These are phyloP conservation scores for Setomelanomma holmii DNA, from an alignment of 2,329 filamentous ascomycete genomes.

Conservation along the genomic window DNA sequence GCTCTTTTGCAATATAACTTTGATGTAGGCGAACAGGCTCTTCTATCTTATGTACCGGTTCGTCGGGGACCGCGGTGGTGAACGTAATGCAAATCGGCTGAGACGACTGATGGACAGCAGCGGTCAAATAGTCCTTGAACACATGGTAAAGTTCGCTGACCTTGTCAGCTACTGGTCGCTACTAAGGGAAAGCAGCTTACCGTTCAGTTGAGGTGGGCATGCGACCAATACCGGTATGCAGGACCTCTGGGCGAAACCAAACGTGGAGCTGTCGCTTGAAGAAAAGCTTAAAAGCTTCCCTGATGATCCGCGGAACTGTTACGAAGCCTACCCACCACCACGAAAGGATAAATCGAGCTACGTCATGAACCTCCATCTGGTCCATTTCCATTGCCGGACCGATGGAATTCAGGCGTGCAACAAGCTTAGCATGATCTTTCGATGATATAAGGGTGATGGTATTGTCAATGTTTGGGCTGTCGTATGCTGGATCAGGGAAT, in stretches of 20 bases:
- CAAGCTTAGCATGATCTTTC: conserved; percentile 66
- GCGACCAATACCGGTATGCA: conserved; percentile 62
- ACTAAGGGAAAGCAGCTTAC: conserved; percentile 17
- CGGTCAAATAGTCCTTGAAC: conserved; percentile 49
- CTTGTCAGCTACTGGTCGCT: conserved; percentile 14
- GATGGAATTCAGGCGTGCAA: conserved; percentile 66
- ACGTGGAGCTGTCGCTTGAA: conserved; percentile 66
- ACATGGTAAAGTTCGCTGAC: conserved; percentile 44
- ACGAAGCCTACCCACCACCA: conserved; percentile 75
- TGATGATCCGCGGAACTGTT: conserved; percentile 70
- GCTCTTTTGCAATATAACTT: conserved; percentile 35
- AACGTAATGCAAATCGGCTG: conserved; percentile 61
- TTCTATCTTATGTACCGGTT: conserved; percentile 21
- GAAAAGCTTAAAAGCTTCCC: conserved; percentile 66
- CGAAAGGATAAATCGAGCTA: conserved; percentile 55
- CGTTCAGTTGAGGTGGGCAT: conserved; percentile 60
- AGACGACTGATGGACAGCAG: conserved; percentile 58
- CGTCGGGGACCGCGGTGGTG: conserved; percentile 55
- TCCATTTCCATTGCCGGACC: conserved; percentile 59
- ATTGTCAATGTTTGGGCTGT: conserved; percentile 58
- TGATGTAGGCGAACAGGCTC: conserved; percentile 26
- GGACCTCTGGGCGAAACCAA: conserved; percentile 70
- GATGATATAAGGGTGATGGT: conserved; percentile 69
- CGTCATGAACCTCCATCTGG: conserved; percentile 53
- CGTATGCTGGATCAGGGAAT: conserved; percentile 40